Percentiles rank a stretch among this genome's conserved stretches.
phyloP scores from a whole-genome alignment of 345 rosid species.

The Corchorus capsularis region DNA sequence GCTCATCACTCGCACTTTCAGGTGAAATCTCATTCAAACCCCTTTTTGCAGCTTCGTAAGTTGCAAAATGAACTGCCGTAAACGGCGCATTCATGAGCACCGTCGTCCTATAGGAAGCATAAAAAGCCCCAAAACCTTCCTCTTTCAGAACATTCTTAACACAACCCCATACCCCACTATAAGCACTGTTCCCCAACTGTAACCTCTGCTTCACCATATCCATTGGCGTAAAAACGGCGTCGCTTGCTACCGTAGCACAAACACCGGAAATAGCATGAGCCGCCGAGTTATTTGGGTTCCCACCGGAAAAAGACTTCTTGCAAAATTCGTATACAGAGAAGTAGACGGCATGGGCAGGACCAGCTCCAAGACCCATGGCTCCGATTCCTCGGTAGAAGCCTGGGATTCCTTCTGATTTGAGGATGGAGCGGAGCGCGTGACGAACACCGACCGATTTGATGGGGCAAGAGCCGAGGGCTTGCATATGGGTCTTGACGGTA shows the following conservation, averaged over 20 bases:
- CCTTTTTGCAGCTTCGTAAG: constrained; percentile 89
- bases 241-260: constrained; percentile 88
- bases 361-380: constrained; percentile 99
- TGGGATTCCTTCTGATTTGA: constrained; percentile 65
- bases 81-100: constrained; percentile 96
- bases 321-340: constrained; percentile 85
- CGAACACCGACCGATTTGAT: constrained; percentile 72
- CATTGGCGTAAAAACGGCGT: constrained; percentile 95
- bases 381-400: constrained; percentile 90
- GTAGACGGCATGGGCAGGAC: constrained; percentile 99
- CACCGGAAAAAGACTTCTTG: constrained; percentile 67
- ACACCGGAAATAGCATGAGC: constrained; percentile 93
- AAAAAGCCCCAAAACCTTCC: constrained; percentile 86
- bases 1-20: constrained; percentile 63
- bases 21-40: constrained; percentile 76
- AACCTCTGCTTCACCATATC: constrained; percentile 98
- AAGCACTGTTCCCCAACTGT: constrained; percentile 63
- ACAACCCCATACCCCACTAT: constrained; percentile 83
- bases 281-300: constrained; percentile 64
- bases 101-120: constrained; percentile 93
- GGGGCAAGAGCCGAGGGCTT: constrained; percentile 93
- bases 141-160: constrained; percentile 67
- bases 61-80: constrained; percentile 85
- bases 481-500: constrained; percentile 96
- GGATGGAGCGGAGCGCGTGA: constrained; percentile 75